A percentile compares a stretch with the other conserved stretches of the same genome.
Conservation (phyloP, 2,329 filamentous ascomycete species). For the Fusarium incarnatum region DNA sequence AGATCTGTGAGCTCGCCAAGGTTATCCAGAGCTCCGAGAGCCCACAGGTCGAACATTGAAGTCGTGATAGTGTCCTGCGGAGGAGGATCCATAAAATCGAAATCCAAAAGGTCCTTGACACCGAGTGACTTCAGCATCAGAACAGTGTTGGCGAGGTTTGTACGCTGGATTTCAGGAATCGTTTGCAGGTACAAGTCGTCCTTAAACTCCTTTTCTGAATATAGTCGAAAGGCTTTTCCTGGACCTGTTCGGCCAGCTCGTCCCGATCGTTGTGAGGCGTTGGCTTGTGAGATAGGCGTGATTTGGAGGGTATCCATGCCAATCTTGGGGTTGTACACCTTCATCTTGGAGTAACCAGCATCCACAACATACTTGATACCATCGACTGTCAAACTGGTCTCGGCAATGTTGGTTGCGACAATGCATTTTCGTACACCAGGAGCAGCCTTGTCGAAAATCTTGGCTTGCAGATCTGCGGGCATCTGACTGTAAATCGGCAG, state of each 20-base stretch:
- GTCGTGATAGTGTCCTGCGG: constrained; percentile 98
- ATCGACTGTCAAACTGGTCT: constrained; percentile 97
- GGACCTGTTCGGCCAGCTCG: constrained; percentile 94
- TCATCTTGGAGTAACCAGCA: constrained; percentile 94
- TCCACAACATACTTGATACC: constrained; percentile 99
- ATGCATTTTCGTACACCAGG: constrained; percentile 96
- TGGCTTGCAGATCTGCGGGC: constrained; percentile 97
- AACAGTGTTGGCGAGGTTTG: constrained; percentile 94
- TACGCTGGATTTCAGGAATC: constrained; percentile 97
- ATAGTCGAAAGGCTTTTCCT: constrained; percentile 93
- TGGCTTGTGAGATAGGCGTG: constrained; percentile 96
- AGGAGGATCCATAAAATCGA: constrained; percentile 99
- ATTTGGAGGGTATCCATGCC: constrained; percentile 99
- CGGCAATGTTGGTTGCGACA: constrained; percentile 97
- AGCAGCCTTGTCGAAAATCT: constrained; percentile 93
- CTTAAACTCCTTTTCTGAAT: constrained; percentile 92
- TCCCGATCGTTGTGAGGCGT: constrained; percentile 91
- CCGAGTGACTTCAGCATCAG: constrained; percentile 93
- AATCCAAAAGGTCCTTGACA: constrained; percentile 93
- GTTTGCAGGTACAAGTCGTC: constrained; percentile 97
- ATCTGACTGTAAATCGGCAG: constrained; percentile 99
- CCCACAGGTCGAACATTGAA: constrained; percentile 97
- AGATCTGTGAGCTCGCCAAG: constrained; percentile 90
- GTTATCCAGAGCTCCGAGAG: constrained; percentile 91
- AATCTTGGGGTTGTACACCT: constrained; percentile 99